Evolutionary conservation across 163 green algal genomes (phyloP).

Genomic region (Chlamydomonas reinhardtii): DNA sequence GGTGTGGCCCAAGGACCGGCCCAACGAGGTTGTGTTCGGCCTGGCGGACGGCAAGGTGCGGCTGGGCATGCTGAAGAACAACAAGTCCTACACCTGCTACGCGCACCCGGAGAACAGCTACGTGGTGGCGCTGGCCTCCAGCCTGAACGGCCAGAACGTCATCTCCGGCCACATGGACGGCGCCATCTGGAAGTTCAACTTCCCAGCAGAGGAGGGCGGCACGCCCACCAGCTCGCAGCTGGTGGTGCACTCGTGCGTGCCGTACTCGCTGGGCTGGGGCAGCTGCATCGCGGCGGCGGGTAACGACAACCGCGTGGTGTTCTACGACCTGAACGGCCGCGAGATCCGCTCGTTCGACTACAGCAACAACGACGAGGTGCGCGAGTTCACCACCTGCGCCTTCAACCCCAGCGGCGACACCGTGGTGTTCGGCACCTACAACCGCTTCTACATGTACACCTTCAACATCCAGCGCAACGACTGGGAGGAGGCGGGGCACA

Average conservation of each 20-base stretch:
- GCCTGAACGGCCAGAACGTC: conserved; percentile 72
- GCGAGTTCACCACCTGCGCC: conserved; percentile 67
- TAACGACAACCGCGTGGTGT: conserved; percentile 75
- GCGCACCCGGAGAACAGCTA: conserved; percentile 75
- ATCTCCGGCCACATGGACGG: conserved; percentile 80
- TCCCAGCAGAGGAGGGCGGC: conserved; percentile 66
- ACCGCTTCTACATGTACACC: conserved; percentile 79
- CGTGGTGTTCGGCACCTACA: conserved; percentile 78
- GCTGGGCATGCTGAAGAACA: conserved; percentile 77
- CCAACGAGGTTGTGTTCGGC: conserved; percentile 82
- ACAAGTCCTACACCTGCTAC: conserved; percentile 86
- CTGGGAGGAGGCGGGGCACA: conserved; percentile 72
- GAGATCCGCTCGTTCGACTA: conserved; percentile 77
- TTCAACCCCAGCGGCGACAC: conserved; percentile 84
- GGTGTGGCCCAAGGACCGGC: conserved; percentile 70
- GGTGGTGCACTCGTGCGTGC: conserved; percentile 73
- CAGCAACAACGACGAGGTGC: conserved; percentile 56
- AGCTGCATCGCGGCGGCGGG: conserved; percentile 71
- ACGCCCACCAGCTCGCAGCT: conserved; percentile 61
- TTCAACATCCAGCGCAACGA: conserved; percentile 53
- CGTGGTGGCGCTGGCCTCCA: conserved; percentile 70
- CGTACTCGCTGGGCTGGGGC: conserved; percentile 79
- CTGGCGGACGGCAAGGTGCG: conserved; percentile 77
- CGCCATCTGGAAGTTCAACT: conserved; percentile 77
- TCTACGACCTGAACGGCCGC: conserved; percentile 71